A percentile compares a stretch with the other conserved stretches of the same genome.
Conservation (phyloP, 345 rosid genomes). For the Ceriops zippeliana region DNA sequence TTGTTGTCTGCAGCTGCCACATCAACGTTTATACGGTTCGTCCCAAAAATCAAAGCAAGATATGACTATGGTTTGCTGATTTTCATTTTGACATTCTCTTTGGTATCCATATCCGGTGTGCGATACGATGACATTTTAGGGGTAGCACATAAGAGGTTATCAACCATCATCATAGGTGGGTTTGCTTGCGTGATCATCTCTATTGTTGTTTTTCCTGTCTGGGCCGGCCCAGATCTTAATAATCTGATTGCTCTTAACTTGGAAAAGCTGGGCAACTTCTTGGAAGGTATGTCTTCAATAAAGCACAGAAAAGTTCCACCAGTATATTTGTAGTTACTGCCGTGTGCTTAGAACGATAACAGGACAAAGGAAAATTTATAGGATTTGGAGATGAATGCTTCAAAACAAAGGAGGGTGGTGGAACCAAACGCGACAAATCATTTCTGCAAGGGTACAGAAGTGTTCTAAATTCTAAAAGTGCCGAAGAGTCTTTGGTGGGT, state of each 20-base stretch:
- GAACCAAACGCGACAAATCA: slow-evolving; percentile 28
- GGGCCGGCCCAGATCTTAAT: slow-evolving; percentile 44
- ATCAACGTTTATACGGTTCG: slow-evolving; percentile 65
- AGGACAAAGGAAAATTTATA: slow-evolving; percentile 12
- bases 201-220: slow-evolving; percentile 38
- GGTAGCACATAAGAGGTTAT: slow-evolving; percentile 55
- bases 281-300: slow-evolving; percentile 25
- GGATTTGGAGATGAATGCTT: slow-evolving; percentile 61
- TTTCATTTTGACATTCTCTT: slow-evolving; percentile 69
- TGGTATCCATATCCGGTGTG: slow-evolving; percentile 70
- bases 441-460: slow-evolving; percentile 47
- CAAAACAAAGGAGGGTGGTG: slow-evolving; percentile 21
- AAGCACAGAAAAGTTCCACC: neutral
- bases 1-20: slow-evolving; percentile 40
- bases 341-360: neutral
- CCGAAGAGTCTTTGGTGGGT: slow-evolving; percentile 72
- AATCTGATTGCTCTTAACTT: slow-evolving; percentile 23
- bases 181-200: slow-evolving; percentile 24
- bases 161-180: slow-evolving; percentile 64
- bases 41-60: slow-evolving; percentile 73
- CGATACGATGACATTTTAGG: slow-evolving; percentile 46
- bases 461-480: slow-evolving; percentile 53
- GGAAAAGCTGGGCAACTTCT: slow-evolving; percentile 31
- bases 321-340: neutral
- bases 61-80: slow-evolving; percentile 51